These are phyloP conservation scores for Pseudohyphozyma bogoriensis DNA, from an alignment of 768 basidiomycete species.

Conservation along the genomic window DNA sequence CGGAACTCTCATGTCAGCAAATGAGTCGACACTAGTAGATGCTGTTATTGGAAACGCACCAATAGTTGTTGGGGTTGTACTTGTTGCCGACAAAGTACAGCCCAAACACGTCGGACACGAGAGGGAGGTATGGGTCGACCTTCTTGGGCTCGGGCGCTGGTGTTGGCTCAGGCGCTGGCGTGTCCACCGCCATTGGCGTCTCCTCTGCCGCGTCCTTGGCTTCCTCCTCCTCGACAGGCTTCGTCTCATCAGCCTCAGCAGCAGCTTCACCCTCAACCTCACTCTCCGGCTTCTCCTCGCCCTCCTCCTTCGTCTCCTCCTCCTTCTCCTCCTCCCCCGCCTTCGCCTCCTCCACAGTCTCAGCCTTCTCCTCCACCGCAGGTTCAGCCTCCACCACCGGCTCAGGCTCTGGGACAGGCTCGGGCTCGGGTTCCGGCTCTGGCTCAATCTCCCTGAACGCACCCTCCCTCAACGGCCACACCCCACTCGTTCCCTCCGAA, in stretches of 20 bases:
- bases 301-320: not conserved
- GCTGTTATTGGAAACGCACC: slow-evolving; percentile 45
- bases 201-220: slow-evolving; percentile 21
- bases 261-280: slow-evolving; percentile 1
- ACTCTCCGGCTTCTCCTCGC: slow-evolving; percentile 3
- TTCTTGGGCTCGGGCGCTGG: not conserved
- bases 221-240: slow-evolving; percentile 4
- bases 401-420: not conserved
- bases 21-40: no score
- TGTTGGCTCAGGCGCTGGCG: not conserved
- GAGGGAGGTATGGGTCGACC: not conserved
- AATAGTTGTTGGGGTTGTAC: slow-evolving; percentile 87
- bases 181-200: not conserved
- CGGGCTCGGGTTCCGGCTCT: not conserved
- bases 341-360: slow-evolving; percentile 13
- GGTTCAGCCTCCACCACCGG: not conserved
- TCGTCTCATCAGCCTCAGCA: not conserved
- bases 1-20: not conserved
- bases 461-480: slow-evolving; percentile 46
- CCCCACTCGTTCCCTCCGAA: slow-evolving; percentile 61
- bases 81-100: slow-evolving; percentile 89
- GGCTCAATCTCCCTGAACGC: no score
- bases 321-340: slow-evolving; percentile 9
- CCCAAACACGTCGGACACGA: slow-evolving; percentile 44
- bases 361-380: slow-evolving; percentile 22